A percentile compares a stretch with the other conserved stretches of the same genome.
phyloP scores from a whole-genome alignment of 192 early-diverging fungal genomes.

The Backusella tarrabulga region DNA sequence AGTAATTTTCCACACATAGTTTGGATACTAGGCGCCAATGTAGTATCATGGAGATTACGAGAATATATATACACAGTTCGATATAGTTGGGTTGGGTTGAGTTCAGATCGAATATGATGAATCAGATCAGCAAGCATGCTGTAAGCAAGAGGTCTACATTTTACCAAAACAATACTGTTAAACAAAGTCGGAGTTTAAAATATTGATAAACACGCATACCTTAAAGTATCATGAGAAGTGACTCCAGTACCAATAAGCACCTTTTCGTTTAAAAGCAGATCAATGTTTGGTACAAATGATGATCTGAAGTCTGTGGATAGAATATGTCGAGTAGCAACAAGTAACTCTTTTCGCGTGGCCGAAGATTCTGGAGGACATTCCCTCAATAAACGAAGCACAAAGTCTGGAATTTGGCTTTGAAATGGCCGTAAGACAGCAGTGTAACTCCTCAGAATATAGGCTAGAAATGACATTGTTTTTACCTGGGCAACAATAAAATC shows the following conservation, averaged over 20 bases:
- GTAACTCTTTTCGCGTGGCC: conserved; percentile 90
- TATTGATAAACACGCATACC: conserved; percentile 39
- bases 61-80: conserved; percentile 90
- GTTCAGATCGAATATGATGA: conserved; percentile 88
- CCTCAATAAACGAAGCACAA: conserved; percentile 85
- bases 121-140: conserved; percentile 95
- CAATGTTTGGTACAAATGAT: conserved; percentile 90
- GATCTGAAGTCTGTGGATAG: conserved; percentile 88
- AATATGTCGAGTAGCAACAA: conserved; percentile 94
- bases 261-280: conserved; percentile 90
- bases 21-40: conserved; percentile 89
- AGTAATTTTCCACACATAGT: conserved; percentile 96
- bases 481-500: conserved; percentile 97
- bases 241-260: conserved; percentile 92
- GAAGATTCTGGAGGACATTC: conserved; percentile 94
- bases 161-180: background rate
- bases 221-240: conserved; percentile 87
- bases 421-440: conserved; percentile 64
- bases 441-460: conserved; percentile 90
- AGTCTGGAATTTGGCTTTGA: conserved; percentile 82
- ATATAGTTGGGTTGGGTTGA: conserved; percentile 78
- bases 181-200: background rate
- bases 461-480: conserved; percentile 98
- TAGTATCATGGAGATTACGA: conserved; percentile 87
- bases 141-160: conserved; percentile 79